Conservation (phyloP, 306 rosid species). For the Corylus heterophylla region DNA sequence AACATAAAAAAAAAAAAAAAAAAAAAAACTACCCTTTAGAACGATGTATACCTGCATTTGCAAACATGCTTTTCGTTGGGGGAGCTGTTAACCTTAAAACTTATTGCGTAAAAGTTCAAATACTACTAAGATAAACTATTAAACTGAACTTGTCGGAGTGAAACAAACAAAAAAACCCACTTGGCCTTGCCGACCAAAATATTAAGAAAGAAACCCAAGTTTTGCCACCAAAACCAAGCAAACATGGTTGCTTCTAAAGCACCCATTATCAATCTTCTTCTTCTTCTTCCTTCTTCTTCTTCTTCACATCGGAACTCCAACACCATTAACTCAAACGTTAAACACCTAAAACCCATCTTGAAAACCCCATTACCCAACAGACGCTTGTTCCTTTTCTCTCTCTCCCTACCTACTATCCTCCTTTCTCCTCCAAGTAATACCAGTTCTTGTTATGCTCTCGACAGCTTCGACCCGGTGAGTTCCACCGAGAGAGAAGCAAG, state of each 20-base stretch:
- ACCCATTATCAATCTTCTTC: constrained; percentile 40
- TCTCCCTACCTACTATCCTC: constrained; percentile 44
- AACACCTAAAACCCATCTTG: constrained; percentile 26
- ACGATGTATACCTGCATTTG: no score
- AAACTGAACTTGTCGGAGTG: no score
- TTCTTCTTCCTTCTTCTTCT: constrained; percentile 8
- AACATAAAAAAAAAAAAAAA: no score
- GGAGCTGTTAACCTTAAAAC: no score
- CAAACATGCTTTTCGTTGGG: no score
- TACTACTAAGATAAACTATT: no score
- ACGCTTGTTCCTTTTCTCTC: constrained; percentile 57
- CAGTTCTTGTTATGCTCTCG: constrained; percentile 26
- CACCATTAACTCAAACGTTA: constrained; percentile 4
- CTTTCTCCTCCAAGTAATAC: constrained; percentile 33
- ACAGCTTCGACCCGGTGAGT: constrained; percentile 55
- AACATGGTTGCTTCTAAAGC: constrained; percentile 47
- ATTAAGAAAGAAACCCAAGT: not conserved
- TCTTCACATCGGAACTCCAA: constrained; percentile 20
- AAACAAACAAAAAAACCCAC: not conserved
- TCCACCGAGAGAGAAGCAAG: constrained; percentile 57
- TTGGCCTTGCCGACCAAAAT: not conserved
- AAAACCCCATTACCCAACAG: constrained; percentile 36
- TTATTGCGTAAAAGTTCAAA: no score
- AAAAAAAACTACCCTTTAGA: no score
- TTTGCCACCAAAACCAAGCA: constrained; percentile 25